Evolutionary conservation across 192 early-diverging fungal species (phyloP).

Genomic region (Lobosporangium transversale): DNA sequence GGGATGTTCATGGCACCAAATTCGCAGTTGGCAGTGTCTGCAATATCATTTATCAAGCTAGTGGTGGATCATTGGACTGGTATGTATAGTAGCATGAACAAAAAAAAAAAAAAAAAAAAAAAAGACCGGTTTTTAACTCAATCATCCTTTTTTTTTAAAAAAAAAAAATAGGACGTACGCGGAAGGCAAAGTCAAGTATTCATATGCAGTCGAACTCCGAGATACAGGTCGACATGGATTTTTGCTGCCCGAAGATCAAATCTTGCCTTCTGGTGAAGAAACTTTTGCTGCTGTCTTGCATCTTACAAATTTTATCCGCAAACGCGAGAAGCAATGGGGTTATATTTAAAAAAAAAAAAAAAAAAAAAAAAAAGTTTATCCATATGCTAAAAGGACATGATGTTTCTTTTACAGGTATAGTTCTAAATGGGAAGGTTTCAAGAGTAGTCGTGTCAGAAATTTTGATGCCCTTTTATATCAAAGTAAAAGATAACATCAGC

Average conservation of each 20-base stretch:
- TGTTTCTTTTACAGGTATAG: no score
- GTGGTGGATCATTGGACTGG: slow-evolving; percentile 68
- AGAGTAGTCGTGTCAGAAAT: no score
- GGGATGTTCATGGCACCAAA: slow-evolving; percentile 64
- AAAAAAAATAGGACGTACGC: slow-evolving; percentile 55
- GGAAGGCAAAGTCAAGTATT: slow-evolving; percentile 62
- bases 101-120: not conserved
- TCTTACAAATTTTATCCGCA: slow-evolving; percentile 53
- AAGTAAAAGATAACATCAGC: no score
- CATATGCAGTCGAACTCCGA: slow-evolving; percentile 70
- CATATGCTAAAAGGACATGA: no score
- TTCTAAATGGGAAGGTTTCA: no score
- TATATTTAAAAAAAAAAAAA: slow-evolving; percentile 5
- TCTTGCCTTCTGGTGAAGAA: slow-evolving; percentile 60
- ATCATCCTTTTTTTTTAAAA: not conserved
- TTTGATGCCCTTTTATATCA: no score
- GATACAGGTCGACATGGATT: slow-evolving; percentile 65
- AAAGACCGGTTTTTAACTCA: not conserved
- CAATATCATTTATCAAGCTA: slow-evolving; percentile 67
- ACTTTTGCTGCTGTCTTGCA: slow-evolving; percentile 49
- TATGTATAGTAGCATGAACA: no score
- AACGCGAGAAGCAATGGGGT: slow-evolving; percentile 55
- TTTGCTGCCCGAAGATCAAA: slow-evolving; percentile 64
- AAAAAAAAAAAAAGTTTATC: not conserved
- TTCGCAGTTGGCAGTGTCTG: slow-evolving; percentile 70